These are phyloP conservation scores for Diophrys sp. DNA, from an alignment of 73 alveolate species.

Conservation along the genomic window DNA sequence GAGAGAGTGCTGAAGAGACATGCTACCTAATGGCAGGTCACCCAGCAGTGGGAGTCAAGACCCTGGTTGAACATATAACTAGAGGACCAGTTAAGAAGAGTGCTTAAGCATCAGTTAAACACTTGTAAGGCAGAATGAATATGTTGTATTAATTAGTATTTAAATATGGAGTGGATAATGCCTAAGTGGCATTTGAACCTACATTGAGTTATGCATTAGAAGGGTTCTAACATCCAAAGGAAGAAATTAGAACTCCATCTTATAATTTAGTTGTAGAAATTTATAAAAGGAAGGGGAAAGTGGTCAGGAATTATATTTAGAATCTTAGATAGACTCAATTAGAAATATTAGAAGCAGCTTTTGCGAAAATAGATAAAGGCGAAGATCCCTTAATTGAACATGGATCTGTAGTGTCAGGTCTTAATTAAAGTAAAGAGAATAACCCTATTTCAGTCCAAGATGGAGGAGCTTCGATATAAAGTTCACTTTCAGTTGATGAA, in stretches of 20 bases:
- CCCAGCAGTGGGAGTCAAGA: conserved; percentile 78
- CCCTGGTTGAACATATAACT: conserved; percentile 73
- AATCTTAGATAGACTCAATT: conserved; percentile 79
- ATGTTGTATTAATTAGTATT: conserved; percentile 70
- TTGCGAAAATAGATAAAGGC: conserved; percentile 36
- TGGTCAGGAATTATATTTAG: conserved; percentile 66
- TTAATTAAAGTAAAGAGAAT: too few relatives aligned
- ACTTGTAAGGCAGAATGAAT: conserved; percentile 78
- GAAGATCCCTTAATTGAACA: conserved; percentile 23
- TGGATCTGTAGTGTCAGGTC: conserved; percentile 1
- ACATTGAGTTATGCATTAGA: conserved; percentile 83
- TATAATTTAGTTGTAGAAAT: conserved; percentile 69
- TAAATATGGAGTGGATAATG: conserved; percentile 72
- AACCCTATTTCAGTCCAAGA: conserved; percentile 10
- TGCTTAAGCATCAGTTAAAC: conserved; percentile 73
- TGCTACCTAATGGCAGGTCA: conserved; percentile 78
- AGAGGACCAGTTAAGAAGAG: conserved; percentile 64
- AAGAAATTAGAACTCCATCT: conserved; percentile 86
- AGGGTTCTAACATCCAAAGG: conserved; percentile 78
- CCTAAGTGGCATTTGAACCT: conserved; percentile 81
- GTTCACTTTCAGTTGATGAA: too few relatives aligned
- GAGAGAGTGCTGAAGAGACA: conserved; percentile 86
- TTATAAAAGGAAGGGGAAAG: conserved; percentile 81
- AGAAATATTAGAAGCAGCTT: conserved; percentile 50
- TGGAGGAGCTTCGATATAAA: too few relatives aligned